Evolutionary conservation across 495 filamentous ascomycete species (phyloP).

Genomic region (Paragyromitra xinjiangensis): DNA sequence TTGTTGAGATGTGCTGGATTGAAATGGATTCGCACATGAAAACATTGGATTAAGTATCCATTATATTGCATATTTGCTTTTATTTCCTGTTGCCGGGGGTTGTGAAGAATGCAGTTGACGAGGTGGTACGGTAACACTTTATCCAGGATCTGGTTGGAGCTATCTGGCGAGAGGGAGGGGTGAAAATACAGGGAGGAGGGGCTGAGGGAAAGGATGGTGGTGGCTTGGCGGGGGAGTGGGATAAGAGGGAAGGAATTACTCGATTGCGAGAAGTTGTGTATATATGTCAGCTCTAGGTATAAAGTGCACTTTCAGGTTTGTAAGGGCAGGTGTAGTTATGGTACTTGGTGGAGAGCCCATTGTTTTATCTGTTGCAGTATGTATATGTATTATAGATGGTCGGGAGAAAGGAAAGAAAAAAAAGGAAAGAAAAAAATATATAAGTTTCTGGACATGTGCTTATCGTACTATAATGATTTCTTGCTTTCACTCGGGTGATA

Average conservation of each 20-base stretch:
- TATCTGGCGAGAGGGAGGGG: background rate
- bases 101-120: background rate
- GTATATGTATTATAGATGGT: background rate
- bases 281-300: background rate
- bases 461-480: background rate
- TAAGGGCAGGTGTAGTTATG: background rate
- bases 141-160: background rate
- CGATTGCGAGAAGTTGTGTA: conserved; percentile 4
- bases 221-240: background rate
- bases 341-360: background rate
- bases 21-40: background rate
- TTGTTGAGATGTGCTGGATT: background rate
- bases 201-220: background rate
- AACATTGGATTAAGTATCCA: background rate
- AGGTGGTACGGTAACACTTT: background rate
- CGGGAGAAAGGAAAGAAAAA: background rate
- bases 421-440: background rate
- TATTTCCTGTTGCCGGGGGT: background rate
- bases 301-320: background rate
- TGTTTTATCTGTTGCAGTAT: background rate
- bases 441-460: background rate
- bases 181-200: background rate
- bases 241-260: background rate
- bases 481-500: background rate
- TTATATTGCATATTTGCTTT: conserved; percentile 6